phyloP scores from a whole-genome alignment of 352 stramenopile species.

The Plasmopara viticola region DNA sequence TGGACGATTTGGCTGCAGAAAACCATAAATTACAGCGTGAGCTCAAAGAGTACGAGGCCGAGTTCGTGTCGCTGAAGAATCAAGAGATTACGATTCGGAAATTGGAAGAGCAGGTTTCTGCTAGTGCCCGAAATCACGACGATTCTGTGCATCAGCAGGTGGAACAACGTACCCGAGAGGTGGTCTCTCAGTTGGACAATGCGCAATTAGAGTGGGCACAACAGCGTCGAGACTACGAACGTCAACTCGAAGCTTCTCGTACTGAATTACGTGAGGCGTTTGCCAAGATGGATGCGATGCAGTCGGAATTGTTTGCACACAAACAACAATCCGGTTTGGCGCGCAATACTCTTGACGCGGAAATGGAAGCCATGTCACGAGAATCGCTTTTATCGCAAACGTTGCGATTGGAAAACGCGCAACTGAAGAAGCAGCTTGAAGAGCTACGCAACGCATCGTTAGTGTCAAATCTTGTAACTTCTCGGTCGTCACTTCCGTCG shows the following conservation, averaged over 20 bases:
- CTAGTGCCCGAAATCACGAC: conserved; percentile 49
- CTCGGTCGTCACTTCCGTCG: conserved; percentile 3
- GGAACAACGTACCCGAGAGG: conserved; percentile 46
- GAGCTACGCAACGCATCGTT: conserved; percentile 40
- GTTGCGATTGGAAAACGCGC: conserved; percentile 74
- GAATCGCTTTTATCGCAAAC: conserved; percentile 72
- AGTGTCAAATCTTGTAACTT: conserved; percentile 10
- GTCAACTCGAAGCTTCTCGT: conserved; percentile 52
- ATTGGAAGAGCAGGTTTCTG: conserved; percentile 86
- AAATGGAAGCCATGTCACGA: conserved; percentile 87
- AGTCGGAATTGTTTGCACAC: conserved; percentile 87
- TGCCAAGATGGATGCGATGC: conserved; percentile 80
- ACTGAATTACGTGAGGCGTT: conserved; percentile 57
- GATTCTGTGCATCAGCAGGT: conserved; percentile 56
- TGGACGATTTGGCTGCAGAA: conserved; percentile 78
- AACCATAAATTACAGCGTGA: conserved; percentile 88
- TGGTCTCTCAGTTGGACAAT: conserved; percentile 59
- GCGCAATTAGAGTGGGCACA: conserved; percentile 74
- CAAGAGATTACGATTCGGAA: conserved; percentile 96
- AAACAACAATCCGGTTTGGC: conserved; percentile 71
- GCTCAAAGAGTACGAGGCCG: conserved; percentile 90
- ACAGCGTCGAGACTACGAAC: conserved; percentile 70
- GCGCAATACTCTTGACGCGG: conserved; percentile 56
- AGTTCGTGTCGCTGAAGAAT: conserved; percentile 94
- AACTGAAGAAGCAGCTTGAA: conserved; percentile 84